A percentile compares a stretch with the other conserved stretches of the same genome.
Evolutionary conservation across 1,284 basidiomycete species (phyloP).

Genomic region (Blastosporella zonata): DNA sequence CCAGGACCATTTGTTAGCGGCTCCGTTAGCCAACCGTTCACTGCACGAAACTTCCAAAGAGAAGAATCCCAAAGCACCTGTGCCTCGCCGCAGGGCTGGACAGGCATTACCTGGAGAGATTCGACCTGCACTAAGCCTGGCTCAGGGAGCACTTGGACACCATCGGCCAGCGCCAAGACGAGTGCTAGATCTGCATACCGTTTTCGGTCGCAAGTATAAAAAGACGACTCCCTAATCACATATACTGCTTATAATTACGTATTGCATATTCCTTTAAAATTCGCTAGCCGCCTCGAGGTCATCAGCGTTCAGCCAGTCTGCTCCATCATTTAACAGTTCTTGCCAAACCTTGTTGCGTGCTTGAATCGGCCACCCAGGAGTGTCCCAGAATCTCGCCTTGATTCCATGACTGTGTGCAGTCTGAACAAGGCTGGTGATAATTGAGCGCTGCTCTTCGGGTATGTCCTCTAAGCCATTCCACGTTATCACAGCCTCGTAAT

Average conservation of each 20-base stretch:
- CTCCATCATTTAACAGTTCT: conserved; percentile 40
- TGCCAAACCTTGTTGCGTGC: conserved; percentile 45
- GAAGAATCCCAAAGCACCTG: conserved; percentile 25
- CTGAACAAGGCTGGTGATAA: conserved; percentile 35
- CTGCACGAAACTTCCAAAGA: conserved; percentile 37
- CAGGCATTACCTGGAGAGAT: conserved; percentile 48
- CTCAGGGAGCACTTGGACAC: conserved; percentile 46
- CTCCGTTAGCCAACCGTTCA: conserved; percentile 42
- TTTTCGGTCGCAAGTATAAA: conserved; percentile 32
- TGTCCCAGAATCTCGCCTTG: conserved; percentile 51
- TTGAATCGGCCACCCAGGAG: conserved; percentile 46
- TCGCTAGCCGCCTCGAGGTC: conserved; percentile 44
- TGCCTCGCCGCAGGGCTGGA: conserved; percentile 42
- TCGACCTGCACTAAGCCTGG: conserved; percentile 43
- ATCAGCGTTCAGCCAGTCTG: conserved; percentile 55
- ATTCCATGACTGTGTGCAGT: conserved; percentile 46
- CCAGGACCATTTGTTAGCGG: conserved; percentile 53
- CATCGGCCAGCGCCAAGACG: conserved; percentile 26
- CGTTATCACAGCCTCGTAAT: conserved; percentile 44
- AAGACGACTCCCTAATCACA: conserved; percentile 19
- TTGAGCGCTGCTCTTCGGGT: conserved; percentile 33
- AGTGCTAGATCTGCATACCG: conserved; percentile 28
- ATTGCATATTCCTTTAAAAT: conserved; percentile 28
- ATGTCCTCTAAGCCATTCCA: conserved; percentile 48
- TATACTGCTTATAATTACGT: conserved; percentile 4